Percentiles rank a stretch among this genome's conserved stretches.
Evolutionary conservation across 306 rosid genomes (phyloP).

Genomic region (Astragalus membranaceus): DNA sequence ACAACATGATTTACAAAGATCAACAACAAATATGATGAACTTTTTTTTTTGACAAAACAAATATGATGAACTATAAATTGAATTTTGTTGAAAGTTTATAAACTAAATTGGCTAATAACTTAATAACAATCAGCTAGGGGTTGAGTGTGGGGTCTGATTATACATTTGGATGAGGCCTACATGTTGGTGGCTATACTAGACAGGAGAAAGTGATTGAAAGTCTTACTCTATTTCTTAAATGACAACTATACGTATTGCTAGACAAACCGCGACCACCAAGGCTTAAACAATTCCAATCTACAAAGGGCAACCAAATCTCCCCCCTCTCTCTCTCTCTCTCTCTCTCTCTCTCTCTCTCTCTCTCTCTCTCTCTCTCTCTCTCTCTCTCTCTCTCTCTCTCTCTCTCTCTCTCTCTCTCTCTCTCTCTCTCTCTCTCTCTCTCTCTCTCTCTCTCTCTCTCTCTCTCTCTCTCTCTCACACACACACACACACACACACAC

Average conservation of each 20-base stretch:
- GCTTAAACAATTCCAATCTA: constrained; percentile 35
- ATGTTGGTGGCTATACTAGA: constrained; percentile 53
- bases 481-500: background rate
- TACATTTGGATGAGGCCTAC: constrained; percentile 53
- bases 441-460: background rate
- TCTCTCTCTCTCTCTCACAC: background rate
- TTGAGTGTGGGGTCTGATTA: constrained; percentile 38
- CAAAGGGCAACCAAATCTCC: constrained; percentile 14
- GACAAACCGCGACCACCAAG: constrained; percentile 49
- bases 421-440: background rate
- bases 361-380: background rate
- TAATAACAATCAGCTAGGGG: no score
- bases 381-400: background rate
- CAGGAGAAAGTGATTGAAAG: constrained; percentile 45
- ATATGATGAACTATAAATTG: no score
- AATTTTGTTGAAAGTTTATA: no score
- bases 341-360: background rate
- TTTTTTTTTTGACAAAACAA: no score
- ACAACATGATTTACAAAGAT: no score
- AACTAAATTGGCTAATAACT: no score
- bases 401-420: background rate
- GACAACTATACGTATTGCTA: constrained; percentile 38
- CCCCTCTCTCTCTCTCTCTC: background rate
- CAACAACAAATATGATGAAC: no score
- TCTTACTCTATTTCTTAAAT: constrained; percentile 33